These are phyloP conservation scores for Amniculicola lignicola DNA, from an alignment of 495 filamentous ascomycete species.

Conservation along the genomic window DNA sequence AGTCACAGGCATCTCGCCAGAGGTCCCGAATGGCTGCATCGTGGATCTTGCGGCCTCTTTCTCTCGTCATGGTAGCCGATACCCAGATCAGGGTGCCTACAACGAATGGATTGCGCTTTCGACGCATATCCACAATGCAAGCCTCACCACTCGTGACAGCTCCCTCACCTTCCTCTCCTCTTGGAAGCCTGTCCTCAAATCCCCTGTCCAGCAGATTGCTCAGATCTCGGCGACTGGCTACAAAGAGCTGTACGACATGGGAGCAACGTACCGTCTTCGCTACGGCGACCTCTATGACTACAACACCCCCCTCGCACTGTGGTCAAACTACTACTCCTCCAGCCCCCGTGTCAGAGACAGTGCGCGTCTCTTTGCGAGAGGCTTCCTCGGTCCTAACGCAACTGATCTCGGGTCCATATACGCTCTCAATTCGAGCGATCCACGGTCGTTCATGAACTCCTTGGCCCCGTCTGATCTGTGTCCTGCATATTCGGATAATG, in stretches of 20 bases:
- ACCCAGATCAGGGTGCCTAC: conserved; percentile 55
- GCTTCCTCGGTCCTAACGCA: conserved; percentile 52
- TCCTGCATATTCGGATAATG: conserved; percentile 48
- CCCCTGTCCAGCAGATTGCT: conserved; percentile 49
- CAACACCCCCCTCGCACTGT: conserved; percentile 52
- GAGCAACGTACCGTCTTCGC: conserved; percentile 37
- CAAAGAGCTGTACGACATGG: conserved; percentile 51
- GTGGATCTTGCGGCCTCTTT: conserved; percentile 56
- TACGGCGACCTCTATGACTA: conserved; percentile 57
- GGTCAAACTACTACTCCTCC: conserved; percentile 55
- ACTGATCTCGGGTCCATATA: conserved; percentile 49
- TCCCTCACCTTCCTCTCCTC: conserved; percentile 48
- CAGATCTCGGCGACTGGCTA: conserved; percentile 54
- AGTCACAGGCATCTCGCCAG: conserved; percentile 49
- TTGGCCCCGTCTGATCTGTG: conserved; percentile 57
- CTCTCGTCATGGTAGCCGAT: conserved; percentile 56
- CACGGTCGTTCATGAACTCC: conserved; percentile 51
- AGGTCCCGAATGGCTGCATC: conserved; percentile 50
- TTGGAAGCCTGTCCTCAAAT: conserved; percentile 53
- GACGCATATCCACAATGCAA: conserved; percentile 47
- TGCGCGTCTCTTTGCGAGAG: conserved; percentile 53
- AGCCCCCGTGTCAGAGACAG: conserved; percentile 39
- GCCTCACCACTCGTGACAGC: conserved; percentile 45
- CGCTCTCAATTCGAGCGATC: conserved; percentile 49
- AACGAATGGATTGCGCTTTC: conserved; percentile 49